phyloP scores from a whole-genome alignment of 305 asterid species.

The Rubia peregrina region DNA sequence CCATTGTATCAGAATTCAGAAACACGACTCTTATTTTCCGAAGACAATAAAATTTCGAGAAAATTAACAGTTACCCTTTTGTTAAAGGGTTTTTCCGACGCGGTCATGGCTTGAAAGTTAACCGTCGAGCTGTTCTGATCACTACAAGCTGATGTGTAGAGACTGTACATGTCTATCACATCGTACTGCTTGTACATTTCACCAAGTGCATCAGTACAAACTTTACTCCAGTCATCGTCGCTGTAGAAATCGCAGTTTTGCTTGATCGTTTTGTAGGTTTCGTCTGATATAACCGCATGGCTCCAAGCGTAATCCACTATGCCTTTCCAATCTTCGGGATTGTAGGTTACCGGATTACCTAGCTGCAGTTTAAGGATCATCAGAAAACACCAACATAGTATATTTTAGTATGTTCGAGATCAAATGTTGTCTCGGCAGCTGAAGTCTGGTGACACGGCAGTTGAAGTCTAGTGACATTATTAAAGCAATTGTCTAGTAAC shows the following conservation, averaged over 20 bases:
- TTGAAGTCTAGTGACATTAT: neutral
- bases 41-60: neutral
- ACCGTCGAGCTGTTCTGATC: constrained; percentile 23
- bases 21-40: neutral
- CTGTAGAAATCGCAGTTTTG: constrained; percentile 66
- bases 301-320: constrained; percentile 96
- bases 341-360: constrained; percentile 83
- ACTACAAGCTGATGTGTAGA: constrained; percentile 67
- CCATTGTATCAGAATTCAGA: neutral
- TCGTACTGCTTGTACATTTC: constrained; percentile 59
- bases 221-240: constrained; percentile 47
- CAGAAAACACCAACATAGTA: neutral
- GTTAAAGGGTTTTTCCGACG: constrained; percentile 12
- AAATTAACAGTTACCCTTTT: constrained; percentile 41
- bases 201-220: constrained; percentile 44
- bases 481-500: too few relatives aligned
- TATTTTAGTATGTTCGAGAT: too few relatives aligned
- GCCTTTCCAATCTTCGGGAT: constrained; percentile 90
- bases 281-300: constrained; percentile 91
- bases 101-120: constrained; percentile 25
- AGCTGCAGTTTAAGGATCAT: constrained; percentile 30
- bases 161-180: constrained; percentile 86
- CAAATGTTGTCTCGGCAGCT: too few relatives aligned
- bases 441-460: neutral
- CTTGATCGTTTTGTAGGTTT: constrained; percentile 55